phyloP scores from a whole-genome alignment of 768 basidiomycete species.

The Collybia sordida region DNA sequence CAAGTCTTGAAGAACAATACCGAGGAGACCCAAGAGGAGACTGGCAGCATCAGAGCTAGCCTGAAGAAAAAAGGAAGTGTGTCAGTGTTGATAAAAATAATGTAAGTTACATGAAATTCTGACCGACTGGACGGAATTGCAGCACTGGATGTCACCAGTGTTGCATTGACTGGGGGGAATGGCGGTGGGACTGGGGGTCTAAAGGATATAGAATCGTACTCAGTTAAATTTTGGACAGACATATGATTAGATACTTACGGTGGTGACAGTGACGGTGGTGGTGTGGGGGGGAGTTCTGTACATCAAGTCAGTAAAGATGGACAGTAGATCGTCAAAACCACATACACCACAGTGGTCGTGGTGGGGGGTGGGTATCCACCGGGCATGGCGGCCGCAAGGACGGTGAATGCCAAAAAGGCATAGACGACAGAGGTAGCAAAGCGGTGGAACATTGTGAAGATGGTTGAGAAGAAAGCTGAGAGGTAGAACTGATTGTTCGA shows the following conservation, averaged over 20 bases:
- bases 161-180: constrained; percentile 26
- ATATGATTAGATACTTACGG: background rate
- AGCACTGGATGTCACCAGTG: constrained; percentile 26
- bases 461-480: constrained; percentile 2
- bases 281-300: background rate
- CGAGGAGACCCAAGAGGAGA: constrained; percentile 28
- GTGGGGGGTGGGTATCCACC: constrained; percentile 9
- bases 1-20: constrained; percentile 22
- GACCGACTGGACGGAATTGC: constrained; percentile 22
- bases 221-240: background rate
- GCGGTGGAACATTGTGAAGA: constrained; percentile 24
- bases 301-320: background rate
- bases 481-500: constrained; percentile 16
- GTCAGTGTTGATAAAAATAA: background rate
- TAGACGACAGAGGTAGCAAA: constrained; percentile 16
- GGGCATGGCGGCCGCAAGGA: constrained; percentile 27
- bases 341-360: constrained; percentile 11
- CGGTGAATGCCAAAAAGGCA: constrained; percentile 20
- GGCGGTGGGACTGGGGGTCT: constrained; percentile 16
- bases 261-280: constrained; percentile 6
- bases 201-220: background rate
- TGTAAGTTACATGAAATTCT: constrained; percentile 1
- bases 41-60: constrained; percentile 15
- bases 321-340: background rate
- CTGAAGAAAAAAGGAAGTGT: background rate